These are phyloP conservation scores for Orychophragmus violaceus DNA, from an alignment of 345 rosid species.

Conservation along the genomic window DNA sequence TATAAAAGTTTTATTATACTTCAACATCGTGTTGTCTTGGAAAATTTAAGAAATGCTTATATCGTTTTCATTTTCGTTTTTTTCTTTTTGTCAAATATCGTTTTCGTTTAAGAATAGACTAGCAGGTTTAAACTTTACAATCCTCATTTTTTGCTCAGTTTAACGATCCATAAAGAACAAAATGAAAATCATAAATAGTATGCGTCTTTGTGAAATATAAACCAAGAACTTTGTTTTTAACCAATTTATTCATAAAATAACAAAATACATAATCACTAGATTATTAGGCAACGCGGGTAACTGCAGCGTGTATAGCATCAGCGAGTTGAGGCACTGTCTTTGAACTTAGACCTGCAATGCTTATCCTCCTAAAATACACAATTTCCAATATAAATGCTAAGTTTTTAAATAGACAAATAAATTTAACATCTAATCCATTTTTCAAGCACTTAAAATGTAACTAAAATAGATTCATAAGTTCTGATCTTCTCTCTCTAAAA, in stretches of 20 bases:
- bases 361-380: constrained; percentile 60
- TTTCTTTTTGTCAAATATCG: neutral
- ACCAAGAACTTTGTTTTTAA: neutral
- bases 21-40: no score
- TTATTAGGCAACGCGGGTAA: constrained; percentile 28
- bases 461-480: neutral
- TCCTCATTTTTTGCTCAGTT: neutral
- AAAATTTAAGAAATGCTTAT: no score
- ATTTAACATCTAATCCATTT: neutral
- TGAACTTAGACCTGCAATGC: constrained; percentile 64
- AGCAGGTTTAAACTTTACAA: neutral
- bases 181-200: neutral
- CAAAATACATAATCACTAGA: neutral
- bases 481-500: no score
- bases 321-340: constrained; percentile 61
- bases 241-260: neutral
- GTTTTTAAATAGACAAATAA: neutral
- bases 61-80: neutral
- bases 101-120: neutral
- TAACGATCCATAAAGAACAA: neutral
- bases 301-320: constrained; percentile 51
- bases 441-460: neutral
- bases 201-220: neutral
- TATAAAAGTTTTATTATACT: no score
- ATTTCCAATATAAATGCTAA: neutral